Evolutionary conservation across 257 asterid species (phyloP).

Genomic region (Paraleonurus japonicus): DNA sequence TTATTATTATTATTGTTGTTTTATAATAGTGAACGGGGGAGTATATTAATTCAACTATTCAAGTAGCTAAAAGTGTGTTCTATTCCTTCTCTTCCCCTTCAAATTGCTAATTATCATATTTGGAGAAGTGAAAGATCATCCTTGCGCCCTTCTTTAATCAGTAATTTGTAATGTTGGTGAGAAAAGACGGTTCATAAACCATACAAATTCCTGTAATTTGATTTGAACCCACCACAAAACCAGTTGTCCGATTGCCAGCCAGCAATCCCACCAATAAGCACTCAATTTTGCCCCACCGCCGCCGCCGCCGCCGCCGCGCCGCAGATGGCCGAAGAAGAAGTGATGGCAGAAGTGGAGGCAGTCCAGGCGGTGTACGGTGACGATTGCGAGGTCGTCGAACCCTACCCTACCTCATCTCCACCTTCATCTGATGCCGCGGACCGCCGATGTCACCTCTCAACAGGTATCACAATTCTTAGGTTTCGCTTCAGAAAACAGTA

Average conservation of each 20-base stretch:
- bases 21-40: too few relatives aligned
- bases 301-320: too few relatives aligned
- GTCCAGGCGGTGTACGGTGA: slow-evolving; percentile 74
- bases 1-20: too few relatives aligned
- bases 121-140: not conserved
- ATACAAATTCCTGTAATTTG: not conserved
- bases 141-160: not conserved
- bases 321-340: slow-evolving; percentile 69
- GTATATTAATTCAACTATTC: too few relatives aligned
- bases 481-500: not conserved
- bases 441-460: slow-evolving; percentile 82
- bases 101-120: not conserved
- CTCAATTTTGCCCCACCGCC: slow-evolving; percentile 6
- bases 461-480: slow-evolving; percentile 43
- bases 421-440: slow-evolving; percentile 80
- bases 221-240: not conserved
- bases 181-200: not conserved
- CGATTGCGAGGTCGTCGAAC: slow-evolving; percentile 51
- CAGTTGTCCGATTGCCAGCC: not conserved
- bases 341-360: slow-evolving; percentile 70
- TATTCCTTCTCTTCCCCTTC: too few relatives aligned
- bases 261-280: slow-evolving; percentile 5
- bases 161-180: not conserved
- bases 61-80: too few relatives aligned
- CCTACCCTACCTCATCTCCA: slow-evolving; percentile 72